A percentile compares a stretch with the other conserved stretches of the same genome.
phyloP scores from a whole-genome alignment of 2,329 filamentous ascomycete species.

The Cercospora sojina region DNA sequence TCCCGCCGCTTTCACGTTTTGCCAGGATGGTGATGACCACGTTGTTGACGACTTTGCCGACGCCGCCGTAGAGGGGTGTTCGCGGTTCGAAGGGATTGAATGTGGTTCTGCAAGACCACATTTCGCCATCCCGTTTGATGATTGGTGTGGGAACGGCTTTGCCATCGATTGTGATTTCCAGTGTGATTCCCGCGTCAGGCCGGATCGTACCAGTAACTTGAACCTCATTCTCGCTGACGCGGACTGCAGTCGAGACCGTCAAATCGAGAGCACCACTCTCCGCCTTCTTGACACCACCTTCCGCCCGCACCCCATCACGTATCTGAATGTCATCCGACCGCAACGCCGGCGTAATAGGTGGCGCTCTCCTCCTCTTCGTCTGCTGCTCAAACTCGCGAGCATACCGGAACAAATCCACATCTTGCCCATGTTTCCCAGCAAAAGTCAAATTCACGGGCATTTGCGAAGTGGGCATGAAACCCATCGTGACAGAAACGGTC shows the following conservation, averaged over 20 bases:
- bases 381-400: slow-evolving; percentile 34
- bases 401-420: slow-evolving; percentile 39
- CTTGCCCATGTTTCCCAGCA: slow-evolving; percentile 51
- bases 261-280: background rate
- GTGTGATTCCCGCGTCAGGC: background rate
- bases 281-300: background rate
- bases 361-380: slow-evolving; percentile 25
- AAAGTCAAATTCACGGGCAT: slow-evolving; percentile 58
- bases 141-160: background rate
- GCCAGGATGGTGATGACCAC: slow-evolving; percentile 26
- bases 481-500: slow-evolving; percentile 56
- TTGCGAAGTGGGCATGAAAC: slow-evolving; percentile 44
- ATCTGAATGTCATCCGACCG: slow-evolving; percentile 22
- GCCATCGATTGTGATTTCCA: slow-evolving; percentile 21
- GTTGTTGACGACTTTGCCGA: slow-evolving; percentile 30
- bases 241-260: slow-evolving; percentile 1
- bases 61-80: slow-evolving; percentile 32
- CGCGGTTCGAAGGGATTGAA: slow-evolving; percentile 27
- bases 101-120: slow-evolving; percentile 20
- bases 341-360: slow-evolving; percentile 31
- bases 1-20: background rate
- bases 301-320: background rate
- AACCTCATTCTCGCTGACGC: slow-evolving; percentile 7
- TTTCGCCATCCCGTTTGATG: slow-evolving; percentile 2
- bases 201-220: background rate